Evolutionary conservation across 140 eudicot genomes (phyloP), one percentile per base, ranked within the genome.

Genomic region (Anethum foeniculum): DNA sequence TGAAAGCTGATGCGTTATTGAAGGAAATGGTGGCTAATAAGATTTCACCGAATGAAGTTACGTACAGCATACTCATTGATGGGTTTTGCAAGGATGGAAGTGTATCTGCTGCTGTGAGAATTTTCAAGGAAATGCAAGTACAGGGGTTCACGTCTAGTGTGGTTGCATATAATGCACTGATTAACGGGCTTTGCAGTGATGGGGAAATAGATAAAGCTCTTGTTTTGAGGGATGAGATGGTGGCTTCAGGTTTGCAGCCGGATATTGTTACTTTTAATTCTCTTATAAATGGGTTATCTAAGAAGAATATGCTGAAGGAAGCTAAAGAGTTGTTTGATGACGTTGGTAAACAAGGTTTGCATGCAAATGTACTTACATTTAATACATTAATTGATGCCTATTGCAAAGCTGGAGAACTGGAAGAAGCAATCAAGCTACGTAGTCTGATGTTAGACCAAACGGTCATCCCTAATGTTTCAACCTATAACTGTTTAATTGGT

Each of bases 11-110:
- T 79, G 86, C 86, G 4, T 44, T 94, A 9, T 77, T 92, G 87
- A 94, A 90, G 85, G 94, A 94, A 65, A 94, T 94, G 98, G 87
- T 90, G 60, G 75, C 86, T 41, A 85, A 80, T 67, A 86, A 84
- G 15, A 77, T 94, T 3, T 36, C 28, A 27, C 96, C 96, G 0
- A 86, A 89, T 80, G 89, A 83, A 44, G 76, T 87, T 43, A 92
- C 98, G 0, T 92, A 87, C 64, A 94, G 87, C 71, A 82, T 80
- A 62, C 90, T 92, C 5, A 92, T 94, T 51, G 88, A 94, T 77
- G 98, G 97, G 80, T 94, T 86, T 54, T 94, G 97, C 73, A 90
- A 85, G 87, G 96, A 87, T 86, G 87, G 82, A 16, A 92, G 90
- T 82, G 80, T 92, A 58, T 83, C 86, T 41, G 90, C 96, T n/a